Percentiles rank a stretch among this genome's conserved stretches.
Evolutionary conservation across 2,329 filamentous ascomycete genomes (phyloP).

Genomic region (Penicillium griseofulvum): DNA sequence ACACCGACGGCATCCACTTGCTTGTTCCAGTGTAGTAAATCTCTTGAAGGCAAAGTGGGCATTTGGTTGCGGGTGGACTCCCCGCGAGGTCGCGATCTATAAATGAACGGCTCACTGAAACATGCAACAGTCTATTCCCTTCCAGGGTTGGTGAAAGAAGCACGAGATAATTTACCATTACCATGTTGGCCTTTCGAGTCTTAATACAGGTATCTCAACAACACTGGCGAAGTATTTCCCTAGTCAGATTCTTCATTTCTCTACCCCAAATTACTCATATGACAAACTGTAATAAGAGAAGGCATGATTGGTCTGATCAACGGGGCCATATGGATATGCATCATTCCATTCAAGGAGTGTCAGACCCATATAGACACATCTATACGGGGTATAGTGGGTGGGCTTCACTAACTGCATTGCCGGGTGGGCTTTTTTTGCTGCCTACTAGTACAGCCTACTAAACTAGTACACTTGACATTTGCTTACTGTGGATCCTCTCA

Average conservation of each 20-base stretch:
- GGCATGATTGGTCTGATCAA: background rate
- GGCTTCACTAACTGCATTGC: background rate
- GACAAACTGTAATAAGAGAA: background rate
- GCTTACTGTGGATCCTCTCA: background rate
- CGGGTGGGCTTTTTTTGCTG: background rate
- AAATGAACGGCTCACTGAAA: too few relatives aligned
- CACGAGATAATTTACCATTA: background rate
- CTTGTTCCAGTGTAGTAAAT: background rate
- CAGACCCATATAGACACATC: background rate
- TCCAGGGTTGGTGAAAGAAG: too few relatives aligned
- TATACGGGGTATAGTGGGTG: background rate
- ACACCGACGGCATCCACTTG: background rate
- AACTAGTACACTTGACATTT: background rate
- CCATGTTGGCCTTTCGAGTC: background rate
- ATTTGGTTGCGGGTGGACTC: too few relatives aligned
- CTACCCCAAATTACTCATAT: background rate
- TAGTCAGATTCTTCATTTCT: background rate
- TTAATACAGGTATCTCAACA: background rate
- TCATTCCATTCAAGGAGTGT: background rate
- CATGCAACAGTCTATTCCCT: too few relatives aligned
- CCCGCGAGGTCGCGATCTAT: too few relatives aligned
- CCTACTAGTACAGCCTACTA: background rate
- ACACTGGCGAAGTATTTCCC: background rate
- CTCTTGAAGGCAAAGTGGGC: too few relatives aligned
- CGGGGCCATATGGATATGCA: background rate